Evolutionary conservation across 371 early-diverging fungal species (phyloP).

Genomic region (Syncephalastrum monosporum): DNA sequence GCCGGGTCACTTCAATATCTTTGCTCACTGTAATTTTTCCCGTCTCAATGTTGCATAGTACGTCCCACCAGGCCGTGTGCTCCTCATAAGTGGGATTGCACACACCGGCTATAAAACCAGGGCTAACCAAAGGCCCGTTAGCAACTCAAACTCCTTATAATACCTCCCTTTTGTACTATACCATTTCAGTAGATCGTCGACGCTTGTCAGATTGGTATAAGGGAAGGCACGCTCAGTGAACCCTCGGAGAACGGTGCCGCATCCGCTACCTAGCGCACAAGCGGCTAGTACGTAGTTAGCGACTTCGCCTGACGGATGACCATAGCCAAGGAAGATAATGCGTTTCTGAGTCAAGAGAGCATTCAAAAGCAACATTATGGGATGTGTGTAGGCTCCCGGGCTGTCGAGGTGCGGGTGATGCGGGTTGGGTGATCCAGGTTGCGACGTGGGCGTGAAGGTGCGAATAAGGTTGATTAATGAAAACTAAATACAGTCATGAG

Average conservation of each 20-base stretch:
- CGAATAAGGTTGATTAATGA: conserved; percentile 75
- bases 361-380: conserved; percentile 83
- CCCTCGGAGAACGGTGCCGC: conserved; percentile 82
- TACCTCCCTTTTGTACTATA: conserved; percentile 24
- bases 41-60: conserved; percentile 89
- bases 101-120: conserved; percentile 95
- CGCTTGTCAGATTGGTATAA: conserved; percentile 82
- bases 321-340: conserved; percentile 92
- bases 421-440: conserved; percentile 58
- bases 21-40: conserved; percentile 90
- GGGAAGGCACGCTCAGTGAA: conserved; percentile 91
- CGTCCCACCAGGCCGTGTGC: conserved; percentile 94
- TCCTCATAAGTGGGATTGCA: conserved; percentile 94
- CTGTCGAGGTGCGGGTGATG: conserved; percentile 90
- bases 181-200: conserved; percentile 83
- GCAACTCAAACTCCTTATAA: neutral
- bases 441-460: conserved; percentile 58
- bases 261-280: conserved; percentile 86
- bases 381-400: conserved; percentile 78
- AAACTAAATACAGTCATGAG: conserved; percentile 50
- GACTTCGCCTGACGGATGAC: conserved; percentile 88
- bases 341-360: conserved; percentile 89
- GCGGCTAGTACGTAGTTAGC: conserved; percentile 93
- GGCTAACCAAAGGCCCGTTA: conserved; percentile 34
- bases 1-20: conserved; percentile 44